phyloP scores from a whole-genome alignment of 2,329 filamentous ascomycete species.

The Nigrospora sphaerica region DNA sequence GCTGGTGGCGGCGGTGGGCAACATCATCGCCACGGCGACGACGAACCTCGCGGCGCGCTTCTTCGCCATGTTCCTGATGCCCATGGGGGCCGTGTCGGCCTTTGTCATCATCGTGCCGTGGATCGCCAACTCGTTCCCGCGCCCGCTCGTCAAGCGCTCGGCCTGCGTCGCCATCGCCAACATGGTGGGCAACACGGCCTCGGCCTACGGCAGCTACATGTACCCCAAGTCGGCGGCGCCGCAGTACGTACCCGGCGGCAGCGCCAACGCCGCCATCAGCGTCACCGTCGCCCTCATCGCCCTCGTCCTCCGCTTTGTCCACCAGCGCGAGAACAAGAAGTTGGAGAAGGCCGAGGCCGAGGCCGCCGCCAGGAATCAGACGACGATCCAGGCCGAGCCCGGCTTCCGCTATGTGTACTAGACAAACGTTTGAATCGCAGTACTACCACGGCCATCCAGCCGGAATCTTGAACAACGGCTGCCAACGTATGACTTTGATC shows the following conservation, averaged over 20 bases:
- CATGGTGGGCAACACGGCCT: slow-evolving; percentile 54
- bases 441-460: too few relatives aligned
- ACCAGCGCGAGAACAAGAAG: slow-evolving; percentile 54
- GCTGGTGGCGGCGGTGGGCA: slow-evolving; percentile 43
- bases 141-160: slow-evolving; percentile 60
- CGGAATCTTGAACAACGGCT: too few relatives aligned
- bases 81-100: slow-evolving; percentile 42
- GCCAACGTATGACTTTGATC: too few relatives aligned
- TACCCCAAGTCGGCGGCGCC: slow-evolving; percentile 32
- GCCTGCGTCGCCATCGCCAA: slow-evolving; percentile 61
- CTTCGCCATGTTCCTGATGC: slow-evolving; percentile 58
- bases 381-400: slow-evolving; percentile 8
- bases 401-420: too few relatives aligned
- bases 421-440: too few relatives aligned
- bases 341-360: slow-evolving; percentile 31
- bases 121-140: slow-evolving; percentile 65
- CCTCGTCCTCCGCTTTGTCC: slow-evolving; percentile 41
- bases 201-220: slow-evolving; percentile 41
- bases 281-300: slow-evolving; percentile 51
- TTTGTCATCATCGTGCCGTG: slow-evolving; percentile 57
- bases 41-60: slow-evolving; percentile 44
- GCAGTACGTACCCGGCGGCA: slow-evolving; percentile 45
- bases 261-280: slow-evolving; percentile 55
- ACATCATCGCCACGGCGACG: slow-evolving; percentile 46
- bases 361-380: slow-evolving; percentile 20